Percentiles rank a stretch among this genome's conserved stretches.
phyloP scores from a whole-genome alignment of 1,284 basidiomycete species.

The Microbotryum scabiosae region DNA sequence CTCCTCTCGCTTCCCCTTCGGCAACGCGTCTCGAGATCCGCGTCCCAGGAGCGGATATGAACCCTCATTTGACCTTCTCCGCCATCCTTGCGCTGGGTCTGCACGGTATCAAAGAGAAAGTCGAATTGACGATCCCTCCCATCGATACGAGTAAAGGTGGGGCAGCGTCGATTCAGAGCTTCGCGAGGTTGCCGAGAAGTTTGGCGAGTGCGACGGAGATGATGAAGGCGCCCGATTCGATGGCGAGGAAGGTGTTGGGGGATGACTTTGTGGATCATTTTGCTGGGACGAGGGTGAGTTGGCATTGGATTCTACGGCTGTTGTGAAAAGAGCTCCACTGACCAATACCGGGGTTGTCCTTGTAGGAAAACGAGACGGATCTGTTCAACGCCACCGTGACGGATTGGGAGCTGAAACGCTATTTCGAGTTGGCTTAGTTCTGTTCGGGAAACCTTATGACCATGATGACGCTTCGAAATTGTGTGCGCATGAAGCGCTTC shows the following conservation, averaged over 20 bases:
- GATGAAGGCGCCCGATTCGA: constrained; percentile 68
- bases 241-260: constrained; percentile 73
- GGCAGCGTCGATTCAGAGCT: constrained; percentile 47
- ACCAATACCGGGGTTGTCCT: neutral
- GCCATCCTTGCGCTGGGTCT: constrained; percentile 80
- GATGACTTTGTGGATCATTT: constrained; percentile 87
- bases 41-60: constrained; percentile 87
- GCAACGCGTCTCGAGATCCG: constrained; percentile 62
- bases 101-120: constrained; percentile 71
- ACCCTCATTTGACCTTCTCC: constrained; percentile 77
- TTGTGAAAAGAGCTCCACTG: neutral
- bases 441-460: no score
- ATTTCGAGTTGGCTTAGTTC: constrained; percentile 32
- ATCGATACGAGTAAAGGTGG: constrained; percentile 46
- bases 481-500: no score
- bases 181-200: constrained; percentile 53
- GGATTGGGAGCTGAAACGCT: constrained; percentile 32
- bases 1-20: constrained; percentile 67
- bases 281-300: constrained; percentile 63
- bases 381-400: constrained; percentile 15
- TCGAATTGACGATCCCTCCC: constrained; percentile 62
- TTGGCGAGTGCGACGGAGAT: constrained; percentile 66
- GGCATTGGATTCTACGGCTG: neutral
- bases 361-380: constrained; percentile 24
- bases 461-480: no score